These are phyloP conservation scores for Linnemannia zychae DNA, from an alignment of 192 early-diverging fungal genomes.

Conservation along the genomic window DNA sequence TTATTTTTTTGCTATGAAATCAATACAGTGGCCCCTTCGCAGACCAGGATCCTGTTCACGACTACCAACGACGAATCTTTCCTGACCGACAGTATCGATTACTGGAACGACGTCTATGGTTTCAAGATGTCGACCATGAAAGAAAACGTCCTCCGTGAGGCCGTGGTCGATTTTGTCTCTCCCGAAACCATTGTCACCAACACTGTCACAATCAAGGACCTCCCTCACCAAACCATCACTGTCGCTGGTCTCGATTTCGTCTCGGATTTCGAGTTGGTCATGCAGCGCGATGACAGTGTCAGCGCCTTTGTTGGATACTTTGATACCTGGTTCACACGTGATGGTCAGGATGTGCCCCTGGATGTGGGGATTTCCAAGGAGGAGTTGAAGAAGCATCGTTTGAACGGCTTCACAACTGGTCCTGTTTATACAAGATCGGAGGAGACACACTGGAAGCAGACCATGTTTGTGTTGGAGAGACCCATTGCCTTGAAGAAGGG, in stretches of 20 bases:
- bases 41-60: slow-evolving; percentile 68
- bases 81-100: slow-evolving; percentile 76
- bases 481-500: slow-evolving; percentile 72
- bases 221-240: slow-evolving; percentile 88
- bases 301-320: slow-evolving; percentile 97
- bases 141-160: slow-evolving; percentile 86
- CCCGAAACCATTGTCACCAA: slow-evolving; percentile 86
- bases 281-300: slow-evolving; percentile 86
- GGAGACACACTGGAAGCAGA: slow-evolving; percentile 99
- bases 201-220: slow-evolving; percentile 77
- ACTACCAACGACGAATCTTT: slow-evolving; percentile 94
- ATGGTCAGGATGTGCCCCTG: slow-evolving; percentile 87
- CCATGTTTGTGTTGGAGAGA: slow-evolving; percentile 93
- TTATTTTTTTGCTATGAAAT: slow-evolving; percentile 9
- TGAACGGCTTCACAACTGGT: slow-evolving; percentile 68
- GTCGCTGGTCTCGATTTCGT: slow-evolving; percentile 90
- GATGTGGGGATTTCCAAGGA: slow-evolving; percentile 47
- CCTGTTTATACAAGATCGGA: slow-evolving; percentile 83
- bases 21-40: slow-evolving; percentile 51
- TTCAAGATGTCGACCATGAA: slow-evolving; percentile 98
- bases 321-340: slow-evolving; percentile 94
- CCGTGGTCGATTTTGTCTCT: slow-evolving; percentile 96
- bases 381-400: slow-evolving; percentile 27
- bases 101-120: slow-evolving; percentile 59
- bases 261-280: slow-evolving; percentile 84